Evolutionary conservation across 2,329 filamentous ascomycete genomes (phyloP).

Genomic region (Cyanodermella asteris): DNA sequence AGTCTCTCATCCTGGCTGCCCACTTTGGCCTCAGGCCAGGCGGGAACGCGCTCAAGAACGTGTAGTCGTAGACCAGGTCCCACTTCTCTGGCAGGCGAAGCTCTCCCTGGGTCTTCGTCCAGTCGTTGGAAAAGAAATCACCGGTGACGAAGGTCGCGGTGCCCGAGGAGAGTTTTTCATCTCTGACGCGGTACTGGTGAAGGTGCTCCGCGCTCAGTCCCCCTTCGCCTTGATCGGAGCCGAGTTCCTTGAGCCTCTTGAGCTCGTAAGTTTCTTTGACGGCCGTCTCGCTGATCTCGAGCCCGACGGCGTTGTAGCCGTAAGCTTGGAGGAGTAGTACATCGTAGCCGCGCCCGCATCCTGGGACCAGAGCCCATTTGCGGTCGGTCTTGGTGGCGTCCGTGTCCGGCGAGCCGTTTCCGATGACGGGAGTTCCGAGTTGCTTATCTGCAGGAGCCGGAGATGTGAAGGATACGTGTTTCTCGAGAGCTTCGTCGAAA

Average conservation of each 20-base stretch:
- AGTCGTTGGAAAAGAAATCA: constrained; percentile 23
- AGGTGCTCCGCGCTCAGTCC: too few relatives aligned
- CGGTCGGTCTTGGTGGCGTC: constrained; percentile 12
- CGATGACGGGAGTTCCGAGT: constrained; percentile 15
- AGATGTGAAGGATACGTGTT: too few relatives aligned
- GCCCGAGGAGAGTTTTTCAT: constrained; percentile 16
- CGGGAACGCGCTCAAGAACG: constrained; percentile 41
- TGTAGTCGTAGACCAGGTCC: constrained; percentile 39
- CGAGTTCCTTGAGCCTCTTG: constrained; percentile 13
- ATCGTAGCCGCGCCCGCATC: constrained; percentile 67
- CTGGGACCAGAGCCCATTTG: constrained; percentile 49
- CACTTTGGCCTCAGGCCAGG: constrained; percentile 33
- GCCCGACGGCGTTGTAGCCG: constrained; percentile 56
- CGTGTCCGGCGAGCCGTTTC: constrained; percentile 16
- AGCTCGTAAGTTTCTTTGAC: constrained; percentile 18
- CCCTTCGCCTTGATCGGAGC: too few relatives aligned
- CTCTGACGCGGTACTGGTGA: constrained; percentile 15
- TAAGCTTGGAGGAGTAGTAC: constrained; percentile 50
- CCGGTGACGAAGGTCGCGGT: constrained; percentile 20
- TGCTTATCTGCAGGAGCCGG: too few relatives aligned
- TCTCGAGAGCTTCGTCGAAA: constrained; percentile 29
- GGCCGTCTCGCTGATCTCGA: constrained; percentile 41
- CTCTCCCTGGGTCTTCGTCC: constrained; percentile 17
- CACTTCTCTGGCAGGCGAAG: constrained; percentile 15
- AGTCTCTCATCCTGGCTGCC: constrained; percentile 31